These are phyloP conservation scores for Elongisporangium senticosum DNA, from an alignment of 352 stramenopile genomes.

Conservation along the genomic window DNA sequence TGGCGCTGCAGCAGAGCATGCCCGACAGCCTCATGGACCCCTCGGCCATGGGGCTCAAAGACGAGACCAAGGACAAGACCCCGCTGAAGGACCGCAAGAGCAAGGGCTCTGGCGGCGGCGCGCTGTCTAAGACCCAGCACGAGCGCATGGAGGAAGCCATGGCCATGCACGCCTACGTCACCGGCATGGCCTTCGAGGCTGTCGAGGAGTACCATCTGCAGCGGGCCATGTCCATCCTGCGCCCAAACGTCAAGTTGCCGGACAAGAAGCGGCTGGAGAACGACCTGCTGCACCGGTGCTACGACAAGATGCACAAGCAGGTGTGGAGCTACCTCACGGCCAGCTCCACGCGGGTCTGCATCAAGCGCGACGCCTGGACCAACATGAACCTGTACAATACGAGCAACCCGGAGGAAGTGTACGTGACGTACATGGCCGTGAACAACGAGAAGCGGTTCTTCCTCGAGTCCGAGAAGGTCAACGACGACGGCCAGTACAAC, in stretches of 20 bases:
- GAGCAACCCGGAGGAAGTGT: constrained; percentile 57
- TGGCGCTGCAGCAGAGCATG: constrained; percentile 73
- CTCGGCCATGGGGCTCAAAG: constrained; percentile 42
- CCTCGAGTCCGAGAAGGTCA: constrained; percentile 68
- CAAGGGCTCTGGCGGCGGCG: constrained; percentile 21
- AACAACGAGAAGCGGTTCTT: constrained; percentile 79
- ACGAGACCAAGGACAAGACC: constrained; percentile 41
- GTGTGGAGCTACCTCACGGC: constrained; percentile 71
- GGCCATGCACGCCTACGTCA: constrained; percentile 79
- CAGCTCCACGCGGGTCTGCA: constrained; percentile 56
- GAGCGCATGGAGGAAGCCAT: constrained; percentile 75
- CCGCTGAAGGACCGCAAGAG: constrained; percentile 32
- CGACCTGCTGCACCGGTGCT: constrained; percentile 62
- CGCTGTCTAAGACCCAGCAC: constrained; percentile 54
- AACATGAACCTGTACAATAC: constrained; percentile 75
- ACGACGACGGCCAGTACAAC: constrained; percentile 59
- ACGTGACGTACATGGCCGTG: constrained; percentile 78
- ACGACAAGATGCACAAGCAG: constrained; percentile 84
- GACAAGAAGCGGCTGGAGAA: constrained; percentile 67
- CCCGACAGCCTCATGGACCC: constrained; percentile 62
- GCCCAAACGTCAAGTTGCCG: constrained; percentile 47
- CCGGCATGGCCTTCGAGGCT: constrained; percentile 70
- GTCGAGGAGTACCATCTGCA: constrained; percentile 70
- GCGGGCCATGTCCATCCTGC: constrained; percentile 53
- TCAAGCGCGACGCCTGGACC: constrained; percentile 78